Conservation (phyloP, 495 filamentous ascomycete genomes). For the Talaromyces borbonicus region DNA sequence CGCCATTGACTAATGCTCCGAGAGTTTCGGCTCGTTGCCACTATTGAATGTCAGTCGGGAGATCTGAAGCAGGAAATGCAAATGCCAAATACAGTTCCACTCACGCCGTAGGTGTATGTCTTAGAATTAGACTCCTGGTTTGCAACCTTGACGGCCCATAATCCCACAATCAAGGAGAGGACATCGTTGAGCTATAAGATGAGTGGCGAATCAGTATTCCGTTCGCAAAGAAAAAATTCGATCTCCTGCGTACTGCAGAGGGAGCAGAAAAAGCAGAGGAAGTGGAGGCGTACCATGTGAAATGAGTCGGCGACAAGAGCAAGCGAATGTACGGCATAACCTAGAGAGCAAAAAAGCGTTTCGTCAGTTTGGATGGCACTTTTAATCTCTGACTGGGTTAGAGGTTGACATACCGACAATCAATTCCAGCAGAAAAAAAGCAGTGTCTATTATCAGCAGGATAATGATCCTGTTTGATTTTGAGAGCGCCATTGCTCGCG, state of each 20-base stretch:
- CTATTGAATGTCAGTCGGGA: constrained; percentile 30
- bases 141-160: constrained; percentile 92
- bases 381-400: not conserved
- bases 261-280: constrained; percentile 1
- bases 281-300: constrained; percentile 66
- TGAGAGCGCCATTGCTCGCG: constrained; percentile 67
- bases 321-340: constrained; percentile 78
- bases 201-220: constrained; percentile 1
- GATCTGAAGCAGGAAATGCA: constrained; percentile 5
- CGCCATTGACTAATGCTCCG: constrained; percentile 89
- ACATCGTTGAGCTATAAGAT: constrained; percentile 79
- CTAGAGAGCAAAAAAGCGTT: constrained; percentile 19
- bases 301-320: constrained; percentile 94
- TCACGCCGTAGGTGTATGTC: constrained; percentile 86
- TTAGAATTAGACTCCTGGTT: constrained; percentile 67
- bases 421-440: constrained; percentile 85
- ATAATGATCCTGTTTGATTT: constrained; percentile 88
- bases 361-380: constrained; percentile 11
- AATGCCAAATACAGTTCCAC: constrained; percentile 20
- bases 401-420: constrained; percentile 47
- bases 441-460: constrained; percentile 79
- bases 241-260: no score
- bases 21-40: constrained; percentile 98
- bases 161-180: constrained; percentile 78
- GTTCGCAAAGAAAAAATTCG: no score